Evolutionary conservation across 306 rosid genomes (phyloP).

Genomic region (Psophocarpus tetragonolobus): DNA sequence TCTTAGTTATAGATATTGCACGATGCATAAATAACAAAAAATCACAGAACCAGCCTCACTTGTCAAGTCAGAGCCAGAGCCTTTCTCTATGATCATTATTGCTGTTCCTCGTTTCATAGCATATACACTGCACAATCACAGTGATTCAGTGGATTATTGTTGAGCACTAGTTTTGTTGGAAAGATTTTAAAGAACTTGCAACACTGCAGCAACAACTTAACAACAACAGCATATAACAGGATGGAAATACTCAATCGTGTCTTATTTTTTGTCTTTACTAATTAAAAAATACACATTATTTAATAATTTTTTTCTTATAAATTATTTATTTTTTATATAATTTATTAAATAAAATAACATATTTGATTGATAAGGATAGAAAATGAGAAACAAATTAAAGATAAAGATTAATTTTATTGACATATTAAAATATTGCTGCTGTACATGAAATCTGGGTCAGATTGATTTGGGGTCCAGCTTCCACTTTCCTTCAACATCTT

Average conservation of each 20-base stretch:
- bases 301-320: no score
- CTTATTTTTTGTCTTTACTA: no score
- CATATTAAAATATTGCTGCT: not conserved
- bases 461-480: not conserved
- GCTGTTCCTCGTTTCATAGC: not conserved
- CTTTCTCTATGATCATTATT: slow-evolving; percentile 29
- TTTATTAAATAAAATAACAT: no score
- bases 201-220: not conserved
- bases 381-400: no score
- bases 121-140: slow-evolving; percentile 17
- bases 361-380: no score
- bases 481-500: not conserved
- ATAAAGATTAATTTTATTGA: no score
- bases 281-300: no score
- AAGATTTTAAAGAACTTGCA: not conserved
- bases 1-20: slow-evolving; percentile 15
- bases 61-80: slow-evolving; percentile 15
- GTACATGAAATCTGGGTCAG: slow-evolving; percentile 35
- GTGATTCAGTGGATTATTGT: slow-evolving; percentile 14
- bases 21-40: not conserved
- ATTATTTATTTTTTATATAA: no score
- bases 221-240: no score
- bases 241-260: no score
- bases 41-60: not conserved
- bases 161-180: not conserved